Conservation (phyloP, 176 grass and related monocot species). For the Juncus effusus region DNA sequence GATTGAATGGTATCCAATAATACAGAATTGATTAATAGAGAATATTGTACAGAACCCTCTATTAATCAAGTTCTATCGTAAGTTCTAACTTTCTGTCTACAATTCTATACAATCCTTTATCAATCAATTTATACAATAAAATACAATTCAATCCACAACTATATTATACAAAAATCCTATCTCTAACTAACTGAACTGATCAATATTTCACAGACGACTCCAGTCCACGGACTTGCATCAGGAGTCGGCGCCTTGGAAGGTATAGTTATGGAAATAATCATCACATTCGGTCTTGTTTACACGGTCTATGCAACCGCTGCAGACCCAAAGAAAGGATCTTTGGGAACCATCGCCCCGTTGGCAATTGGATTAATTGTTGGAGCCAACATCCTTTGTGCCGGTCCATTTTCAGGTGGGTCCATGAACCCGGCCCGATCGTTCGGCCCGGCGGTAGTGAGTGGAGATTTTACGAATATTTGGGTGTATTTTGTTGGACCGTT, state of each 20-base stretch:
- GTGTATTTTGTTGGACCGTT: slow-evolving; percentile 36
- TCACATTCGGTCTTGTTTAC: slow-evolving; percentile 77
- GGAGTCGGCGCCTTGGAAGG: slow-evolving; percentile 61
- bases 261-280: slow-evolving; percentile 65
- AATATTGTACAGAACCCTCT: too few species aligned
- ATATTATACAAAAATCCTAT: too few species aligned
- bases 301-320: slow-evolving; percentile 72
- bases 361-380: slow-evolving; percentile 33
- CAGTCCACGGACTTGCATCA: slow-evolving; percentile 48
- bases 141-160: too few species aligned
- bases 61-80: too few species aligned
- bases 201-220: slow-evolving; percentile 34
- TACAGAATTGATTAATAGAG: too few species aligned
- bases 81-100: too few species aligned
- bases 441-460: slow-evolving; percentile 29
- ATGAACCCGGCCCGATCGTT: slow-evolving; percentile 44
- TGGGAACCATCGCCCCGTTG: slow-evolving; percentile 30
- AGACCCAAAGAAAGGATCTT: slow-evolving; percentile 69
- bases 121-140: too few species aligned
- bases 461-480: slow-evolving; percentile 31
- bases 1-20: too few species aligned
- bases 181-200: slow-evolving; percentile 3
- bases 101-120: too few species aligned
- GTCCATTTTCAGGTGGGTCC: slow-evolving; percentile 34
- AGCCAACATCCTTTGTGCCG: slow-evolving; percentile 36